phyloP scores from a whole-genome alignment of 2,329 filamentous ascomycete species.

The Alternaria sp. region DNA sequence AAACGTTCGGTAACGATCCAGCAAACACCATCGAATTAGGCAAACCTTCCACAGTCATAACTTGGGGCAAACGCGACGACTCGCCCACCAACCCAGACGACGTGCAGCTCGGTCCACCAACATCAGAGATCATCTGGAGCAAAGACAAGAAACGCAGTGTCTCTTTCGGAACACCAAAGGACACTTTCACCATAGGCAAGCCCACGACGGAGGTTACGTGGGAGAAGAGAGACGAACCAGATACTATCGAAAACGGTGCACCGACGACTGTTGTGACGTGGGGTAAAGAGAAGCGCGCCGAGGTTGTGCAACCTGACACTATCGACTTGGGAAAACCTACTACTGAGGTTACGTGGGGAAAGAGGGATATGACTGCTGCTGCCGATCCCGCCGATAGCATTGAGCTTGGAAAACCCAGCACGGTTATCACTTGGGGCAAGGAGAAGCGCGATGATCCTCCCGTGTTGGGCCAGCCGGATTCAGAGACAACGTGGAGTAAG shows the following conservation, averaged over 20 bases:
- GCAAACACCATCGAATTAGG: slow-evolving; percentile 25
- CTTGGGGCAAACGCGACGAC: slow-evolving; percentile 25
- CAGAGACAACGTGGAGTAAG: slow-evolving; percentile 32
- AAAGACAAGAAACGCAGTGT: slow-evolving; percentile 15
- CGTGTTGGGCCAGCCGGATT: slow-evolving; percentile 14
- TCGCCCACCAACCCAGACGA: slow-evolving; percentile 10
- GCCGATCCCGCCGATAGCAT: slow-evolving; percentile 14
- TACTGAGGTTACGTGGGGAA: slow-evolving; percentile 22
- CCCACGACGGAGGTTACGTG: slow-evolving; percentile 2
- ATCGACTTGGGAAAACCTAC: not conserved
- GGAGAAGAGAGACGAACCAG: slow-evolving; percentile 4
- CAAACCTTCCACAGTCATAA: slow-evolving; percentile 26
- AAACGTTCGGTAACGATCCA: slow-evolving; percentile 10
- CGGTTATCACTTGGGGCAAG: slow-evolving; percentile 14
- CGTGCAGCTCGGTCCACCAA: slow-evolving; percentile 27
- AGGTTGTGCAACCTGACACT: not conserved
- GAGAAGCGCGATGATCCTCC: slow-evolving; percentile 20
- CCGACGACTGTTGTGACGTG: slow-evolving; percentile 1
- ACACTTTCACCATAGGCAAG: slow-evolving; percentile 12
- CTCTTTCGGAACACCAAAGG: not conserved
- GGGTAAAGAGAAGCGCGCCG: slow-evolving; percentile 7
- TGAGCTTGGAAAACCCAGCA: slow-evolving; percentile 6
- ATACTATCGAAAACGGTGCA: not conserved
- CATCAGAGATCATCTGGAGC: slow-evolving; percentile 30
- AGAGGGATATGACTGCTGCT: not conserved